A percentile compares a stretch with the other conserved stretches of the same genome.
phyloP scores from a whole-genome alignment of 2,329 filamentous ascomycete species.

The Aureobasidium sp. region DNA sequence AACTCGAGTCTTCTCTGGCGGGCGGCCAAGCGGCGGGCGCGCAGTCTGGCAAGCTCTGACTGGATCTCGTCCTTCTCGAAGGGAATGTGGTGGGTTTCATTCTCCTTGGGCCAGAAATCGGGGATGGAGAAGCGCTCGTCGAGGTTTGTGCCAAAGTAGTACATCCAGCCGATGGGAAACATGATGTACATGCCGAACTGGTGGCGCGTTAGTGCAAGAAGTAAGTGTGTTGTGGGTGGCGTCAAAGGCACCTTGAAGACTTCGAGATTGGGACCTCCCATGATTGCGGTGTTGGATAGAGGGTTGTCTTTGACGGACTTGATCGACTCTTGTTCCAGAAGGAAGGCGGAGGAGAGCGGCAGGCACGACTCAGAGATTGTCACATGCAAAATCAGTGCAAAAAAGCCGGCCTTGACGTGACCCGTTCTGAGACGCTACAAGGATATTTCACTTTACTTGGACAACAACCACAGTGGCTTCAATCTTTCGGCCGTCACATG shows the following conservation, averaged over 20 bases:
- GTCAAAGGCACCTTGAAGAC: constrained; percentile 68
- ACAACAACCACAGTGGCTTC: background rate
- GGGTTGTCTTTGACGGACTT: background rate
- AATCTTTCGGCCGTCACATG: background rate
- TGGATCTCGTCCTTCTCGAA: constrained; percentile 74
- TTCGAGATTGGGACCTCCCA: constrained; percentile 86
- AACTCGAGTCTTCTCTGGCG: constrained; percentile 40
- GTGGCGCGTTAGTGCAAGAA: background rate
- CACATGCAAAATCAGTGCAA: background rate
- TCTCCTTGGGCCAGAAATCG: constrained; percentile 85
- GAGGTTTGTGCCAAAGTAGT: constrained; percentile 98
- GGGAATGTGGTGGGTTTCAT: constrained; percentile 67
- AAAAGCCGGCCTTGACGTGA: background rate
- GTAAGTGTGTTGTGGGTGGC: background rate
- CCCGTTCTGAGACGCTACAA: background rate
- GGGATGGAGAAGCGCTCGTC: constrained; percentile 82
- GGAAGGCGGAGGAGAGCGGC: background rate
- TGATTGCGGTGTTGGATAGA: constrained; percentile 19
- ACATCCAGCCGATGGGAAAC: constrained; percentile 99
- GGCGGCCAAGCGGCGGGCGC: constrained; percentile 38
- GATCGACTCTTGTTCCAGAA: background rate
- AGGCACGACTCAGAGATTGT: background rate
- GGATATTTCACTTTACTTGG: too few relatives aligned
- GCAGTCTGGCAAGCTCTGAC: constrained; percentile 66
- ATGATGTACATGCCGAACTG: constrained; percentile 98